These are phyloP conservation scores for Vitis hybrid DNA, from an alignment of 177 flowering plant species.

Conservation along the genomic window DNA sequence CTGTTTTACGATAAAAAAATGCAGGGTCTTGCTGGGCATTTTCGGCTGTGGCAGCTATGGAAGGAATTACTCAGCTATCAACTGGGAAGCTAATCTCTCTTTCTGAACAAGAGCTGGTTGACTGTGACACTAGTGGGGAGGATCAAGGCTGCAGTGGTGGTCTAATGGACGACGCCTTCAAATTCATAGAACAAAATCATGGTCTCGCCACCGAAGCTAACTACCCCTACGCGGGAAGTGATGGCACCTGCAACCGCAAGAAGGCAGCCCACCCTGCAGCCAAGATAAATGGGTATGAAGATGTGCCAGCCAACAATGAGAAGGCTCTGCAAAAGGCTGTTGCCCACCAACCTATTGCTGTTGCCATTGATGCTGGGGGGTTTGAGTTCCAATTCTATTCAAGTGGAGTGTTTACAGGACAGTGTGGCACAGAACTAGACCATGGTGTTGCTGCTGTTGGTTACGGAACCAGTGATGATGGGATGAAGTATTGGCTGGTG, in stretches of 20 bases:
- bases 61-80: conserved; percentile 26
- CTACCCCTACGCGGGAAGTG: conserved; percentile 22
- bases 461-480: conserved; percentile 12
- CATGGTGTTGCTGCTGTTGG: conserved; percentile 29
- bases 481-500: conserved; percentile 26
- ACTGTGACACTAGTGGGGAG: conserved; percentile 24
- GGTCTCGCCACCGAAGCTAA: conserved; percentile 17
- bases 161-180: conserved; percentile 18
- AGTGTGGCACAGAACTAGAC: conserved; percentile 14
- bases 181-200: conserved; percentile 16
- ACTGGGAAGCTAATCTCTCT: conserved; percentile 29
- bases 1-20: no score
- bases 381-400: conserved; percentile 18
- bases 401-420: conserved; percentile 21
- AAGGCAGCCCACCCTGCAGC: conserved; percentile 9
- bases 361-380: conserved; percentile 25
- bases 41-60: conserved; percentile 38
- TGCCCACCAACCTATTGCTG: conserved; percentile 26
- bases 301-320: conserved; percentile 23
- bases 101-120: conserved; percentile 37
- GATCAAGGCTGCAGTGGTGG: conserved; percentile 28
- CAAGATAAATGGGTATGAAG: conserved; percentile 18
- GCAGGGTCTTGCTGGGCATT: conserved; percentile 32
- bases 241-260: conserved; percentile 13
- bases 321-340: conserved; percentile 16